Conservation (phyloP, 2,329 filamentous ascomycete species). For the Cryoendolithus antarcticus region DNA sequence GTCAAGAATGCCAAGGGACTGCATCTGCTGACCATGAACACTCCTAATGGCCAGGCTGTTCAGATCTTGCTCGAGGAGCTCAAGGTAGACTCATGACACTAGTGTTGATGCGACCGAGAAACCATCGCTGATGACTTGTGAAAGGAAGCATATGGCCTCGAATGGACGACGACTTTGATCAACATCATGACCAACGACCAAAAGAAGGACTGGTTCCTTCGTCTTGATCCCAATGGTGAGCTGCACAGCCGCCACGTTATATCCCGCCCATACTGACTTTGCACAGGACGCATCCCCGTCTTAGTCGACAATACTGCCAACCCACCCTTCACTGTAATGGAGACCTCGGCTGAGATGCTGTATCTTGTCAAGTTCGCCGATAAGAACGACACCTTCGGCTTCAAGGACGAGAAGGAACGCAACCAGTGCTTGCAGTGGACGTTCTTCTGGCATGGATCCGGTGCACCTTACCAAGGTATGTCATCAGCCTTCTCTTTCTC, state of each 20-base stretch:
- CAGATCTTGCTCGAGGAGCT: constrained; percentile 46
- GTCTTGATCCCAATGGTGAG: constrained; percentile 26
- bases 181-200: constrained; percentile 42
- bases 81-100: constrained; percentile 34
- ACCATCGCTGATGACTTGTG: not conserved
- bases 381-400: constrained; percentile 38
- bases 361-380: constrained; percentile 40
- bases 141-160: constrained; percentile 31
- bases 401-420: constrained; percentile 39
- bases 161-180: constrained; percentile 38
- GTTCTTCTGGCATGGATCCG: constrained; percentile 40
- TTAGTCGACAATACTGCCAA: constrained; percentile 38
- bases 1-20: constrained; percentile 39
- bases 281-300: constrained; percentile 33
- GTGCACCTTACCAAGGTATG: constrained; percentile 30
- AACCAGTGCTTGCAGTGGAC: constrained; percentile 40
- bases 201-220: constrained; percentile 44
- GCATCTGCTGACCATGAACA: constrained; percentile 39
- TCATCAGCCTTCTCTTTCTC: not conserved
- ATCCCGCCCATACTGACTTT: constrained; percentile 8
- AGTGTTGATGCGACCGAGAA: constrained; percentile 20
- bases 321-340: constrained; percentile 40
- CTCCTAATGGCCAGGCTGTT: constrained; percentile 41
- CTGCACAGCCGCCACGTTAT: not conserved
- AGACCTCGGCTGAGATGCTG: constrained; percentile 39